phyloP scores from a whole-genome alignment of 257 asterid genomes.

The Solanum pinnatisectum region DNA sequence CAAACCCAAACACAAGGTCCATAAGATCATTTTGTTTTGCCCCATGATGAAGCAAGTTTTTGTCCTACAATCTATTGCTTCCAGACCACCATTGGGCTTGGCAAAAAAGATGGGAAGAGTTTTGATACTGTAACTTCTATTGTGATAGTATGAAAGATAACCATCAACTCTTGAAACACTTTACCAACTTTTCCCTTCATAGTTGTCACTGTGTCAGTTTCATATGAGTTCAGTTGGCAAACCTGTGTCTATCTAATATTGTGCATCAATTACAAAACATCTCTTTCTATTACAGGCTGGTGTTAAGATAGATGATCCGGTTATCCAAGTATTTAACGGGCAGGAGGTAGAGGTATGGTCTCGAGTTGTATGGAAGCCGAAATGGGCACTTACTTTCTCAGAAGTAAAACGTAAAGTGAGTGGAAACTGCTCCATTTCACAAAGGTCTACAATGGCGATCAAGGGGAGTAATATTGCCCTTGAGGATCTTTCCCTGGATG shows the following conservation, averaged over 20 bases:
- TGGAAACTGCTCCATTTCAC: constrained; percentile 53
- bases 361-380: constrained; percentile 82
- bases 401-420: constrained; percentile 57
- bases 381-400: constrained; percentile 86
- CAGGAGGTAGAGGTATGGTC: constrained; percentile 99
- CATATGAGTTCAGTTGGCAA: not conserved
- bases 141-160: not conserved
- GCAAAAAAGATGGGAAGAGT: not conserved
- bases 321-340: constrained; percentile 50
- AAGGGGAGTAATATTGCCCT: constrained; percentile 53
- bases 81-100: not conserved
- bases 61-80: not conserved
- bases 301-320: constrained; percentile 68
- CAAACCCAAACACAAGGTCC: not conserved
- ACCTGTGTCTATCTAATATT: not conserved
- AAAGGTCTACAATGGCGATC: constrained; percentile 61
- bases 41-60: not conserved
- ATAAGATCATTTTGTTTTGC: not conserved
- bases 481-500: constrained; percentile 73
- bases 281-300: constrained; percentile 59
- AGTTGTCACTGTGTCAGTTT: not conserved
- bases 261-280: not conserved
- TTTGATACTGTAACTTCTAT: not conserved
- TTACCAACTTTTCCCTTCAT: not conserved
- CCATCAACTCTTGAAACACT: not conserved